phyloP scores from a whole-genome alignment of 139 green algal genomes.

The Tetraselmis striata region DNA sequence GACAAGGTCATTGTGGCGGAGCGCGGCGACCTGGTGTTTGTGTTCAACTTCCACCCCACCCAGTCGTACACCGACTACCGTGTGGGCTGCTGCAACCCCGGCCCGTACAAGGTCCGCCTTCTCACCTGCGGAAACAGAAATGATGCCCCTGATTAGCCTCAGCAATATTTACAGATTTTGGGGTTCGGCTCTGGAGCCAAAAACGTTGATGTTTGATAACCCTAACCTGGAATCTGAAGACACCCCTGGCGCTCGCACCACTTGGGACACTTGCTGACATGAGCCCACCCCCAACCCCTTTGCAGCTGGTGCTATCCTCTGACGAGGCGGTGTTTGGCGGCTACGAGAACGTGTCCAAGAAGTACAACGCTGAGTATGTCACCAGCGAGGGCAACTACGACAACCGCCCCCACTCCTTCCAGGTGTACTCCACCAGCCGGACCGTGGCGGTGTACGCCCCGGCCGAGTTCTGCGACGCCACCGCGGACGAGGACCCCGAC shows the following conservation, averaged over 20 bases:
- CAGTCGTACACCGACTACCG: slow-evolving; percentile 85
- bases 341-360: slow-evolving; percentile 77
- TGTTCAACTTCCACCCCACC: slow-evolving; percentile 98
- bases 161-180: no score
- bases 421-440: slow-evolving; percentile 62
- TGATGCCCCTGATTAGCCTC: no score
- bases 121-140: no score
- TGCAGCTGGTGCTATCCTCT: slow-evolving; percentile 62
- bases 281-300: not conserved
- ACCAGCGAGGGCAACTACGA: slow-evolving; percentile 46
- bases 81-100: slow-evolving; percentile 69
- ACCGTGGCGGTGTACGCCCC: slow-evolving; percentile 85
- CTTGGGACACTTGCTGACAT: no score
- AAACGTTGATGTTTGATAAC: no score
- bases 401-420: slow-evolving; percentile 59
- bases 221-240: not conserved
- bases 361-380: slow-evolving; percentile 42
- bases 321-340: slow-evolving; percentile 87
- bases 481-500: slow-evolving; percentile 54
- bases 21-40: slow-evolving; percentile 91
- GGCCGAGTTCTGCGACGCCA: slow-evolving; percentile 54
- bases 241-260: not conserved
- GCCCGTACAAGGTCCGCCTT: slow-evolving; percentile 52
- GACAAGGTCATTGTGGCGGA: slow-evolving; percentile 96
- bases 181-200: no score